Evolutionary conservation across 2,329 filamentous ascomycete species (phyloP).

Genomic region (Hypoxylon sp.): DNA sequence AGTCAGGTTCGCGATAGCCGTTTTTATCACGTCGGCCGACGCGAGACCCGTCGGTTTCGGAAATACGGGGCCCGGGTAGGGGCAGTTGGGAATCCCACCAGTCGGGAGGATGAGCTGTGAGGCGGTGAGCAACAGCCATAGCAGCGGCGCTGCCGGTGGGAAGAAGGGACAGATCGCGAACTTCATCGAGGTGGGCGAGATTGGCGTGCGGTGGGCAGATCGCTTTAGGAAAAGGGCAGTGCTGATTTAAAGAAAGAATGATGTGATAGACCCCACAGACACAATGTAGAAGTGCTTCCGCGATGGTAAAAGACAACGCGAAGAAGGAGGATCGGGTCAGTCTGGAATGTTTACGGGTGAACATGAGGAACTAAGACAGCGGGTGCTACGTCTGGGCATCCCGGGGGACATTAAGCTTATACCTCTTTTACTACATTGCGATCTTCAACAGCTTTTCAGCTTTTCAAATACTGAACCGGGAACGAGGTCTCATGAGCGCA

Average conservation of each 20-base stretch:
- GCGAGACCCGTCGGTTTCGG: constrained; percentile 50
- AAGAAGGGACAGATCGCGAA: constrained; percentile 1
- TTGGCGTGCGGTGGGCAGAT: background rate
- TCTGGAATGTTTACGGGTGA: background rate
- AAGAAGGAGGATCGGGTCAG: background rate
- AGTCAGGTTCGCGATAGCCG: constrained; percentile 50
- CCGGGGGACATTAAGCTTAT: constrained; percentile 17
- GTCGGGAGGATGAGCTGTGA: constrained; percentile 22
- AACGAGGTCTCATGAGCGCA: constrained; percentile 19
- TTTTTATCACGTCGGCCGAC: constrained; percentile 45
- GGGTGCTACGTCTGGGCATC: constrained; percentile 25
- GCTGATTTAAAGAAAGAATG: background rate
- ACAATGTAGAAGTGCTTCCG: constrained; percentile 3
- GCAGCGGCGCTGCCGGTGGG: constrained; percentile 11
- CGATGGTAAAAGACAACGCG: background rate
- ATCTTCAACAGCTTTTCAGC: constrained; percentile 16
- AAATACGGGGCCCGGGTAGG: constrained; percentile 52
- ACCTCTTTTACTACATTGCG: constrained; percentile 5
- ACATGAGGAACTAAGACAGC: background rate
- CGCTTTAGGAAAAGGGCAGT: background rate
- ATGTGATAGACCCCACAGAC: background rate
- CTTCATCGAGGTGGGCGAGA: constrained; percentile 5
- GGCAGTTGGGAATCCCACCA: constrained; percentile 49
- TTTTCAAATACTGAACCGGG: constrained; percentile 23
- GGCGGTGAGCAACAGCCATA: constrained; percentile 20